Evolutionary conservation across 257 asterid genomes (phyloP).

Genomic region (Handroanthus guayacan): DNA sequence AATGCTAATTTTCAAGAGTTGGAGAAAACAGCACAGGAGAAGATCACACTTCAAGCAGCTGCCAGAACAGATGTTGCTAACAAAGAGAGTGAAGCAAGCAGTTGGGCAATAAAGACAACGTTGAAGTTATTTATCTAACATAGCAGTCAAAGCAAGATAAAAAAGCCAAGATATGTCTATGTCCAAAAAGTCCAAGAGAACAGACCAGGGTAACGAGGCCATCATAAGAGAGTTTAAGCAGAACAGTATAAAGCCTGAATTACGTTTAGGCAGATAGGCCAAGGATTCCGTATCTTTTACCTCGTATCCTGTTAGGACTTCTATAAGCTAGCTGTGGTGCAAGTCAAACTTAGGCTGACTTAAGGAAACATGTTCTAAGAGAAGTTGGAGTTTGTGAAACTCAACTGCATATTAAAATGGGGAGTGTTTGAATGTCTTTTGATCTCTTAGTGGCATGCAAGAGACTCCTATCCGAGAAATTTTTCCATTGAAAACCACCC

Average conservation of each 20-base stretch:
- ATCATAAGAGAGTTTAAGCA: background rate
- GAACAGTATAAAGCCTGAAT: background rate
- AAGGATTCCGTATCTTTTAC: background rate
- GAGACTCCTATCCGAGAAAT: background rate
- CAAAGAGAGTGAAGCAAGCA: background rate
- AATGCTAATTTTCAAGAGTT: slow-evolving; percentile 7
- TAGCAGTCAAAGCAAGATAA: background rate
- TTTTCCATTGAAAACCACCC: background rate
- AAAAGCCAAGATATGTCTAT: background rate
- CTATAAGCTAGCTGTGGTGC: background rate
- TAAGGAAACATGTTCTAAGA: background rate
- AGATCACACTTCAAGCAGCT: background rate
- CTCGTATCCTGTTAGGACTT: background rate
- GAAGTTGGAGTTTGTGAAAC: background rate
- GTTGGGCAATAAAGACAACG: background rate
- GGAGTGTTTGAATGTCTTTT: background rate
- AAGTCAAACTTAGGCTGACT: background rate
- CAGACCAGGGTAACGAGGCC: background rate
- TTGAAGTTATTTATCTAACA: background rate
- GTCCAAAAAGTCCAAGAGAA: background rate
- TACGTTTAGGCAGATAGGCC: background rate
- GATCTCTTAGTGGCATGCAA: background rate
- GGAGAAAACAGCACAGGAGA: background rate
- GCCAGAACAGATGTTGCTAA: background rate
- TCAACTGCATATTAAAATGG: background rate